phyloP scores from a whole-genome alignment of 352 stramenopile species.

The Phytopythium mirpurense region DNA sequence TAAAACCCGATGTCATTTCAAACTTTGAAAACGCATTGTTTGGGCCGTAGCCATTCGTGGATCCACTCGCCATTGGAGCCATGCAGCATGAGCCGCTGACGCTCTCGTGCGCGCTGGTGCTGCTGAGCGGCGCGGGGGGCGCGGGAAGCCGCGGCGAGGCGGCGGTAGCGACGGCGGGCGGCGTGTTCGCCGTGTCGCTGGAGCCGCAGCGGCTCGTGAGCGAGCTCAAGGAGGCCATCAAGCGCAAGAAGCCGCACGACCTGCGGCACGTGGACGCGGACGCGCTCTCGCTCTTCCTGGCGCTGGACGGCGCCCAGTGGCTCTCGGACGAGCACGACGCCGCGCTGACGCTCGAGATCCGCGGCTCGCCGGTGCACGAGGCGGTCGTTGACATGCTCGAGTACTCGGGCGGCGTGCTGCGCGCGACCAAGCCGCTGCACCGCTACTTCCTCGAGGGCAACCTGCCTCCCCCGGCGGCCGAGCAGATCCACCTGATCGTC shows the following conservation, averaged over 20 bases:
- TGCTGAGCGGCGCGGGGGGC: not conserved
- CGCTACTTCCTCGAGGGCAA: not conserved
- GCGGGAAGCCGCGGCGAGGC: not conserved
- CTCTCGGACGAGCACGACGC: slow-evolving; percentile 11
- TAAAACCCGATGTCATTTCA: not conserved
- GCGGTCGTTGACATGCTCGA: not conserved
- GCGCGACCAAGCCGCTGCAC: slow-evolving; percentile 5
- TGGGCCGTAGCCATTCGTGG: no score
- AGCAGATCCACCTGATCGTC: slow-evolving; percentile 6
- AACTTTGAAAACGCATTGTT: not conserved
- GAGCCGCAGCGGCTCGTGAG: slow-evolving; percentile 5
- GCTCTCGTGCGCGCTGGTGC: slow-evolving; percentile 9
- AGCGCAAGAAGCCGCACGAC: slow-evolving; percentile 11
- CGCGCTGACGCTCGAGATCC: slow-evolving; percentile 6
- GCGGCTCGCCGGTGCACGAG: slow-evolving; percentile 2
- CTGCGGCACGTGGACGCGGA: slow-evolving; percentile 9
- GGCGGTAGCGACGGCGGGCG: slow-evolving; percentile 3
- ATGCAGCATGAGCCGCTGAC: not conserved
- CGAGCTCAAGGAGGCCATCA: slow-evolving; percentile 11
- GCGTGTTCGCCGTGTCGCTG: slow-evolving; percentile 6
- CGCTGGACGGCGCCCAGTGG: not conserved
- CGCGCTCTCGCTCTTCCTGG: slow-evolving; percentile 5
- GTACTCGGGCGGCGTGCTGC: not conserved
- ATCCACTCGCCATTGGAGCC: not conserved
- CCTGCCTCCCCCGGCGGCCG: not conserved